Percentiles rank a stretch among this genome's conserved stretches.
Conservation (phyloP, 2,329 filamentous ascomycete genomes). For the Fusarium ramigenum region DNA sequence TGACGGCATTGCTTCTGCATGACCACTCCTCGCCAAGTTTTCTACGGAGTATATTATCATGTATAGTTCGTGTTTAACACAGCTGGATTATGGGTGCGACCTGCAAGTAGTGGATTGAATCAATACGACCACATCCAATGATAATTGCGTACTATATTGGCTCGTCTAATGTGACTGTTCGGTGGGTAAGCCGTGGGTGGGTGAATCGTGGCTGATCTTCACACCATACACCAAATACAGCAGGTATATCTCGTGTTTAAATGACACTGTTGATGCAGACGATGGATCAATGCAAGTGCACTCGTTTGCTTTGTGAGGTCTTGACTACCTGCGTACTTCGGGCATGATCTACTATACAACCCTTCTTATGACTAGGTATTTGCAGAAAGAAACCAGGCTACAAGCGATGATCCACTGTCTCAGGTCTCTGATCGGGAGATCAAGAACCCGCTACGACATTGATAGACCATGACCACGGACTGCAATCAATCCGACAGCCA, state of each 20-base stretch:
- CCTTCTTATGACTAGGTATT: neutral
- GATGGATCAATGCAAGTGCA: conserved; percentile 5
- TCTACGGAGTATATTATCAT: neutral
- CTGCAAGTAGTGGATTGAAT: conserved; percentile 9
- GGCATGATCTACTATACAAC: conserved; percentile 20
- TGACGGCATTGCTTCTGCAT: neutral
- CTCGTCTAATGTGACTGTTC: conserved; percentile 4
- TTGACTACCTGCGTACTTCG: neutral
- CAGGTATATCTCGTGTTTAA: conserved; percentile 19
- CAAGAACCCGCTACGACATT: conserved; percentile 10
- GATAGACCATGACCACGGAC: neutral
- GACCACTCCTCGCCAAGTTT: neutral
- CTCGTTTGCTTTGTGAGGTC: neutral
- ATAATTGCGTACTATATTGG: conserved; percentile 21
- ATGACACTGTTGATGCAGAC: conserved; percentile 8
- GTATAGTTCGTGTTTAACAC: conserved; percentile 9
- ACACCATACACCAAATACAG: conserved; percentile 33
- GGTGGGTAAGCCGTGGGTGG: conserved; percentile 17
- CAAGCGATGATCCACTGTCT: conserved; percentile 38
- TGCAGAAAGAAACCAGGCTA: neutral
- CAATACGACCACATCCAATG: neutral
- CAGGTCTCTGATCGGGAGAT: conserved; percentile 35
- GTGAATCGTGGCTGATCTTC: conserved; percentile 36
- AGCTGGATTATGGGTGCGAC: conserved; percentile 14
- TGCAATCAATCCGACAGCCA: conserved; percentile 4